Evolutionary conservation across 352 stramenopile genomes (phyloP).

Genomic region (Pythium periplocum): DNA sequence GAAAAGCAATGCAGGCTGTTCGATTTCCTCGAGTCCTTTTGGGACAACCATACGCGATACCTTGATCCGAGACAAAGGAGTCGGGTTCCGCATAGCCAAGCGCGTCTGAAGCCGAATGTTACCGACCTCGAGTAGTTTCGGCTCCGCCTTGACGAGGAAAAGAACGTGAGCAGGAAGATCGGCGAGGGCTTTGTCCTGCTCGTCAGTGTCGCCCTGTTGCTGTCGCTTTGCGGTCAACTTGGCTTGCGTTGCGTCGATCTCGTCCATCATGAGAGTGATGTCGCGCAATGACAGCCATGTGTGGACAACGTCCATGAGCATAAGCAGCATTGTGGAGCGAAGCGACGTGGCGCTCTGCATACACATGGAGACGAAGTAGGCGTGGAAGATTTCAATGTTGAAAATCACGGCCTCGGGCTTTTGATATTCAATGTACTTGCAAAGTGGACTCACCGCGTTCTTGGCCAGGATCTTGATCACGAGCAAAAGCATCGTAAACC

Average conservation of each 20-base stretch:
- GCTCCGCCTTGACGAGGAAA: conserved; percentile 1
- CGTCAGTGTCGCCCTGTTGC: no score
- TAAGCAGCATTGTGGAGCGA: conserved; percentile 3
- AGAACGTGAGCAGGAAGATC: conserved; percentile 1
- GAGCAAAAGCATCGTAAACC: conserved; percentile 20
- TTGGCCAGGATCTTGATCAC: conserved; percentile 39
- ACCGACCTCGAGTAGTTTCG: no score
- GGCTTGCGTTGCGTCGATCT: neutral
- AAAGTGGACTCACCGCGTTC: conserved; percentile 20
- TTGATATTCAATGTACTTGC: conserved; percentile 10
- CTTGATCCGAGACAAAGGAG: no score
- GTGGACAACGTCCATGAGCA: conserved; percentile 7
- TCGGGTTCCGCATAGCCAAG: no score
- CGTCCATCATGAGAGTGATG: conserved; percentile 1
- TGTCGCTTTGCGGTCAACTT: no score
- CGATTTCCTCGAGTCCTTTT: no score
- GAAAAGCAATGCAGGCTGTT: no score
- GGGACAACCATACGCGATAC: no score
- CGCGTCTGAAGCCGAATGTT: no score
- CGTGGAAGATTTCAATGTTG: no score
- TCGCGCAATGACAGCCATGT: conserved; percentile 3
- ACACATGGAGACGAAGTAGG: no score
- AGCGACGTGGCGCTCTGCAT: conserved; percentile 13
- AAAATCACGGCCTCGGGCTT: no score
- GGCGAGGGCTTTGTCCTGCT: neutral